Base-by-base conservation (phyloP, 225 moss, liverwort and hornwort species). In the Thuidium tamariscinum region DNA sequence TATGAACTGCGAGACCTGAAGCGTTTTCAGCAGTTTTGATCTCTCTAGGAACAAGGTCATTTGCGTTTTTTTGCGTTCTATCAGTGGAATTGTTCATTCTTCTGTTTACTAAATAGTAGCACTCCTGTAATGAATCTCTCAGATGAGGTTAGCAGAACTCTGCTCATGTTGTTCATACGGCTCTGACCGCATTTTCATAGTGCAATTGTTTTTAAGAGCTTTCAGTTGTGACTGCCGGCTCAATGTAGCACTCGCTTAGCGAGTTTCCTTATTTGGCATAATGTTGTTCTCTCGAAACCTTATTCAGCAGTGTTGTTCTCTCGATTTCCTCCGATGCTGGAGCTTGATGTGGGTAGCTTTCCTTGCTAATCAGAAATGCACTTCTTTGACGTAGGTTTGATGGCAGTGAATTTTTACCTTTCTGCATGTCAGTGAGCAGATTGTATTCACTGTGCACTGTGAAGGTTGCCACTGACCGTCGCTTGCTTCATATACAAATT, bases 21-120 rank as follows among this genome's bases (percentile, higher is more conserved):
- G 75, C 84, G 85, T 73, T 91, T 86, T 60, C 30, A 88, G 89
- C 87, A 91, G 88, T 91, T 87, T 78, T 74, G 85, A 79, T 89
- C 82, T 82, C n/a, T n/a, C 16, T 69, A 89, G 82, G 74, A 74
- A 55, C 82, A 56, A 62, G 89, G 85, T 82, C 79, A 80, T 80
- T 30, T 72, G 64, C 70, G 34, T 82, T 72, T 73, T 79, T 64
- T 39, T 39, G 61, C 46, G 49, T 85, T 85, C 67, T 44, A 82
- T 74, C 85, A 89, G 85, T 87, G 20, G 84, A 82, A 73, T 55
- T 68, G 74, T 85, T 30, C 59, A 82, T 60, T 82, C 91, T 84
- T 87, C 63, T 87, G 86, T 89, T 68, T 41, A 65, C 65, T 64
- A 32, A 44, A 15, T 71, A 84, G 39, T 86, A 79, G 89, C 36